Base-by-base conservation (phyloP, 306 rosid species). In the Spatholobus suberectus region DNA sequence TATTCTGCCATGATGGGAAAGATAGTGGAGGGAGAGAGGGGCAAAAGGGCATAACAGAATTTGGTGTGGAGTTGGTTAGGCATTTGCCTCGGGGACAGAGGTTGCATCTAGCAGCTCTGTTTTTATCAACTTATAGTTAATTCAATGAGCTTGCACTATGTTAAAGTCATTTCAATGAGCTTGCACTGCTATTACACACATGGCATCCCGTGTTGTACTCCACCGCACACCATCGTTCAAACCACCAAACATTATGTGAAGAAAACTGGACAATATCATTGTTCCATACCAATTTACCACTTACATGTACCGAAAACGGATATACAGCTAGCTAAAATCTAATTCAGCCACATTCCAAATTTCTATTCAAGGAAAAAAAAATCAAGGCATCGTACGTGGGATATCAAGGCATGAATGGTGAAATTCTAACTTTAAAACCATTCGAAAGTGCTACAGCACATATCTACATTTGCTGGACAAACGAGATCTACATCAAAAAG, bases 391-490 rank as follows among this genome's bases (percentile, higher is more conserved):
- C 41, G 62, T 62, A 73, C 37, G 14, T 3, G 44, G 61, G 26
- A n/a, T n/a, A 75, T 12, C 38, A 52, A 69, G 54, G 78, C 38
- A 73, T 75, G 69, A 78, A 57, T 14, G 73, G 63, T 40, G 73
- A 61, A 65, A 44, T 75, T 23, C 18, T 52, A 78, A 67, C 80
- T 76, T 79, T 78, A 83, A 85, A 82, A 85, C 89, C 81, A 79
- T 85, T 88, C 75, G 29, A 68, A 75, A 63, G 83, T 76, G 76
- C 74, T 76, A 80, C 58, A 62, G 47, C 79, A 85, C 63, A 77
- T 85, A 88, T 86, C 90, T 86, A 89, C 95, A 83, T 29, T 70
- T 75, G 41, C 44, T 47, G 55, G 67, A 74, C 78, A 72, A 70
- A 57, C 76, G 73, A 20, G 73, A 81, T 43, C 83, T 35, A 85